A percentile compares a stretch with the other conserved stretches of the same genome.
Evolutionary conservation across 2,329 filamentous ascomycete species (phyloP).

Genomic region (Diaporthe ilicicola): DNA sequence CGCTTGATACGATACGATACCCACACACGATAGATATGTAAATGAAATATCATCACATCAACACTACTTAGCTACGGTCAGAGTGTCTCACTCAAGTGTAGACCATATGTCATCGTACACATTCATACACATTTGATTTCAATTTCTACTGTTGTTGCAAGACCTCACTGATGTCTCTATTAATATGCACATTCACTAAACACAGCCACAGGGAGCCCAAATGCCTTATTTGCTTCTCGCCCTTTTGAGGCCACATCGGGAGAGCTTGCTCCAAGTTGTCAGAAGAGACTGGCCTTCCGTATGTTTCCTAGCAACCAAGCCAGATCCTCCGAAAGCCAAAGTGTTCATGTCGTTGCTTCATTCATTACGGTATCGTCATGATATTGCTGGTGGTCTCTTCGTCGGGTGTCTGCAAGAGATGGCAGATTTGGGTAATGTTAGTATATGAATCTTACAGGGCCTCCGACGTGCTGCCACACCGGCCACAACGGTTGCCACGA

Average conservation of each 20-base stretch:
- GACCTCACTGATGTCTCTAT: neutral
- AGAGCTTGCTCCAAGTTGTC: neutral
- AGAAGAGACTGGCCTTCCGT: neutral
- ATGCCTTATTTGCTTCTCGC: neutral
- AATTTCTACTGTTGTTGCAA: neutral
- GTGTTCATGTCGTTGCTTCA: neutral
- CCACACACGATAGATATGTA: slow-evolving; percentile 10
- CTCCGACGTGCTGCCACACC: slow-evolving; percentile 23
- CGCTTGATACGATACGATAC: slow-evolving; percentile 34
- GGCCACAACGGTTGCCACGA: neutral
- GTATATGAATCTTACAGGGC: neutral
- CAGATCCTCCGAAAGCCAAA: neutral
- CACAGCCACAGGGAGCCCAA: neutral
- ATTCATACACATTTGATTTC: neutral
- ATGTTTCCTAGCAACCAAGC: neutral
- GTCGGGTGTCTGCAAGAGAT: neutral
- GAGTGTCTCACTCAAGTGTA: too few species aligned
- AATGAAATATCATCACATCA: slow-evolving; percentile 19
- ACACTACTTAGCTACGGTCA: too few species aligned
- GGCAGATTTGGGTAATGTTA: neutral
- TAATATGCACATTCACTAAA: neutral
- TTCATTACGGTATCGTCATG: neutral
- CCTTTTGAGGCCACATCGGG: neutral
- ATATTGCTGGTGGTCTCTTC: neutral
- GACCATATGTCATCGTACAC: neutral